Evolutionary conservation across 2,329 filamentous ascomycete genomes (phyloP).

Genomic region (Neodidymelliopsis sp.): DNA sequence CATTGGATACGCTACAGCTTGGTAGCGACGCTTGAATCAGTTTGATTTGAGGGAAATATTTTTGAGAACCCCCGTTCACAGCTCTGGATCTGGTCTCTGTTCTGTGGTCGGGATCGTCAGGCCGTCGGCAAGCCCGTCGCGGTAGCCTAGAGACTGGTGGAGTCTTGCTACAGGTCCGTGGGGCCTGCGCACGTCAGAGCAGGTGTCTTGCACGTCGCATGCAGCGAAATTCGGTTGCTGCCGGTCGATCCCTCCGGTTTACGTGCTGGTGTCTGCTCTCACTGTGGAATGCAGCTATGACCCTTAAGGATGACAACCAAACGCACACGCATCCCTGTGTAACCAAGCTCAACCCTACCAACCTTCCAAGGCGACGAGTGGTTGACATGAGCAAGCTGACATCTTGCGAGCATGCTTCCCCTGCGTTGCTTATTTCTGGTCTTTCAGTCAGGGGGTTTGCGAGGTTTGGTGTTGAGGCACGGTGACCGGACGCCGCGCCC

Average conservation of each 20-base stretch:
- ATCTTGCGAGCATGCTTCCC: slow-evolving; percentile 1
- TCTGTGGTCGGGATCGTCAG: background rate
- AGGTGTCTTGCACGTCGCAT: slow-evolving; percentile 31
- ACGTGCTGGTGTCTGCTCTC: slow-evolving; percentile 18
- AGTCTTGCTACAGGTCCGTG: slow-evolving; percentile 15
- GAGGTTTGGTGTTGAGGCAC: slow-evolving; percentile 22
- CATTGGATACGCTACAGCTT: slow-evolving; percentile 15
- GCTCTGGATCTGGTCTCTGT: slow-evolving; percentile 14
- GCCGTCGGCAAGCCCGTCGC: slow-evolving; percentile 28
- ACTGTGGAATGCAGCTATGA: slow-evolving; percentile 39
- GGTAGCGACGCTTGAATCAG: slow-evolving; percentile 16
- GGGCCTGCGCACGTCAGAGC: slow-evolving; percentile 25
- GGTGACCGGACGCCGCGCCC: slow-evolving; percentile 23
- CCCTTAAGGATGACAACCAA: slow-evolving; percentile 34
- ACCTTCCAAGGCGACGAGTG: slow-evolving; percentile 17
- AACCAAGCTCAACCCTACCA: slow-evolving; percentile 24
- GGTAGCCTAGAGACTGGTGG: slow-evolving; percentile 24
- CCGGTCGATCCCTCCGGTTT: slow-evolving; percentile 39
- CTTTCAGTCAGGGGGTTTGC: slow-evolving; percentile 28
- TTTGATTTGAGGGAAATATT: slow-evolving; percentile 19
- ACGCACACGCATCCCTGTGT: slow-evolving; percentile 34
- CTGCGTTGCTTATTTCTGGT: slow-evolving; percentile 14
- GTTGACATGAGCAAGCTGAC: slow-evolving; percentile 6
- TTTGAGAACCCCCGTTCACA: slow-evolving; percentile 20
- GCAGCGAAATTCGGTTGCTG: slow-evolving; percentile 44